Base-by-base conservation (phyloP, 179 eudicot genomes). In the Pouteria campechiana region DNA sequence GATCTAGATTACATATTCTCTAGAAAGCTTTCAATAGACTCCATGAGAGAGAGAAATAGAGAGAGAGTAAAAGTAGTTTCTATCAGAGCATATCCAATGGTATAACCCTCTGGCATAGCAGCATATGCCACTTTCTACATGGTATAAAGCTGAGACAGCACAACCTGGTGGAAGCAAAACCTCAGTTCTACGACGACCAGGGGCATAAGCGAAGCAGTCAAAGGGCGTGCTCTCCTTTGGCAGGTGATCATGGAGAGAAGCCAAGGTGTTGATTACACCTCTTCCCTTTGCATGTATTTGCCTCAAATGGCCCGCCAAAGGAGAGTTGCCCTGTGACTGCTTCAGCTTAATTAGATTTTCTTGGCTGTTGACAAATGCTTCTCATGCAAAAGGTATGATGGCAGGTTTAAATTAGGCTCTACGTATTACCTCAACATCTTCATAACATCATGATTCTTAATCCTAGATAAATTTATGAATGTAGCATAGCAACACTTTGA, bases 271-370 rank as follows among this genome's bases (percentile, higher is more conserved):
- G 17, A 17, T 12, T 16, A 27, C 14, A 40, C 20, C n/a, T n/a
- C n/a, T n/a, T n/a, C n/a, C n/a, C n/a, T n/a, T n/a, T n/a, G n/a
- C n/a, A n/a, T n/a, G n/a, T n/a, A n/a, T n/a, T n/a, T n/a, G n/a
- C n/a, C 2, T 21, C 22, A 24, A n/a, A 11, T 32, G 32, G 44
- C 55, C 54, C 42, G 74, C 79, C 79, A 73, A 68, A 60, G 72
- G 75, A 73, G 79, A 68, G 75, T 68, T 73, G 79, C 75, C 75
- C 75, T 56, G 34, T 47, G 37, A 58, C 60, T 65, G 52, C 25
- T 52, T 48, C 17, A 25, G 53, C 49, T 54, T 60, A 51, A 32
- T 43, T n/a, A n/a, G n/a, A n/a, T n/a, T n/a, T n/a, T n/a, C n/a
- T n/a, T n/a, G n/a, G n/a, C n/a, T n/a, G n/a, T n/a, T n/a, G n/a